Conservation (phyloP, 1,284 basidiomycete genomes). For the Naganishia albida region DNA sequence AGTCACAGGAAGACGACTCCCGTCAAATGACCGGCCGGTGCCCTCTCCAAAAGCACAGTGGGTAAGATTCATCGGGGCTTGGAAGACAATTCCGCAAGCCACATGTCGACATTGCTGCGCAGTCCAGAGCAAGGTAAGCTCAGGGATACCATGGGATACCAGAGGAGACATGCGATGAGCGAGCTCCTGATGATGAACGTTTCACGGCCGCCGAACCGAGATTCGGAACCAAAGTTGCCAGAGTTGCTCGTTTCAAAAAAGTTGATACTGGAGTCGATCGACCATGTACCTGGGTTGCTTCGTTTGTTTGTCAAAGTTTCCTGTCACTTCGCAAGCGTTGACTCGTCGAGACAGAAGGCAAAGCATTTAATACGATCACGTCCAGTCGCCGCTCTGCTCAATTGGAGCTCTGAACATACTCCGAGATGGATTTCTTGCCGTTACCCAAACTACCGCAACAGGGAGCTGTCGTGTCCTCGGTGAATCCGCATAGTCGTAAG, state of each 20-base stretch:
- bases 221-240: constrained; percentile 13
- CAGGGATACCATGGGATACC: too few species aligned
- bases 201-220: constrained; percentile 2
- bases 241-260: constrained; percentile 23
- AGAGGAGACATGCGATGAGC: too few species aligned
- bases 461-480: constrained; percentile 44
- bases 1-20: too few species aligned
- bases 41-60: too few species aligned
- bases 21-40: too few species aligned
- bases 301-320: neutral
- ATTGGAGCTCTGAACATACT: neutral
- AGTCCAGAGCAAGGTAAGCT: too few species aligned
- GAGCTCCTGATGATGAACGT: too few species aligned
- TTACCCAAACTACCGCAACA: constrained; percentile 48
- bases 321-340: neutral
- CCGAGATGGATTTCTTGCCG: constrained; percentile 51
- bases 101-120: too few species aligned
- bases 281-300: neutral
- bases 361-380: neutral
- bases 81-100: too few species aligned
- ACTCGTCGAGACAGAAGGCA: too few species aligned
- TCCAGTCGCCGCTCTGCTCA: neutral
- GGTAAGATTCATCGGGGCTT: too few species aligned
- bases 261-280: constrained; percentile 20
- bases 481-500: constrained; percentile 50